Percentiles rank a stretch among this genome's conserved stretches.
Evolutionary conservation across 306 rosid genomes (phyloP).

Genomic region (Begonia masoniana): DNA sequence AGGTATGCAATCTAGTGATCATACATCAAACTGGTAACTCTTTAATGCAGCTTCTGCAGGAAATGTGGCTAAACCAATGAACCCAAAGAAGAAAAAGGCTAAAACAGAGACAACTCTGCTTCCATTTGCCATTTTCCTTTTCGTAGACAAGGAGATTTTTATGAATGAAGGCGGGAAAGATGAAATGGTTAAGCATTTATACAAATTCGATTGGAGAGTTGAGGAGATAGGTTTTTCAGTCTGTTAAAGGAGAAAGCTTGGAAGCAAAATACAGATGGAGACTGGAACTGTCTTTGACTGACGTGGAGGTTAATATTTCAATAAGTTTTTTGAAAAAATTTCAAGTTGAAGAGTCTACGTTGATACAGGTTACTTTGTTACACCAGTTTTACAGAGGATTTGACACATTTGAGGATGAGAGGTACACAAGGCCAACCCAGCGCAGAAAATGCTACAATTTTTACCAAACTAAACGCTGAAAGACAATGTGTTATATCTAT

Average conservation of each 20-base stretch:
- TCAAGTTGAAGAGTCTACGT: neutral
- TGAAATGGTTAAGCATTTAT: conserved; percentile 17
- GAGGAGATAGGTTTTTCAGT: conserved; percentile 3
- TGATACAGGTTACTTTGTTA: neutral
- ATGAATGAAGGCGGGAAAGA: neutral
- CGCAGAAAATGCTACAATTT: neutral
- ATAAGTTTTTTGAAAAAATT: neutral
- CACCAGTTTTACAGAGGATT: neutral
- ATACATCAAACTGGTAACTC: conserved; percentile 72
- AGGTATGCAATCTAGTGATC: conserved; percentile 4
- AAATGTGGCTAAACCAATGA: conserved; percentile 32
- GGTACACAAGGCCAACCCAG: conserved; percentile 19
- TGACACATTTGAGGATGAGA: conserved; percentile 4
- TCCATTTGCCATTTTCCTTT: conserved; percentile 19
- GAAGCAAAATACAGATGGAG: conserved; percentile 52
- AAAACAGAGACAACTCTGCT: conserved; percentile 6
- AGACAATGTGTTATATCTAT: conserved; percentile 19
- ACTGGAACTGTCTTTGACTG: conserved; percentile 38
- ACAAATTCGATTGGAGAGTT: conserved; percentile 4
- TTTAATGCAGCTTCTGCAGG: conserved; percentile 61
- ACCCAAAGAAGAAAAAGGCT: conserved; percentile 17
- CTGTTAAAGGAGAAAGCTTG: conserved; percentile 31
- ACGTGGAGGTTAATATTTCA: conserved; percentile 54
- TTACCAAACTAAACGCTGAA: neutral
- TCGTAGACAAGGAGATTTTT: neutral